Percentiles rank a stretch among this genome's conserved stretches.
phyloP scores from a whole-genome alignment of 2,329 filamentous ascomycete genomes.

The Talaromyces verruculosus region DNA sequence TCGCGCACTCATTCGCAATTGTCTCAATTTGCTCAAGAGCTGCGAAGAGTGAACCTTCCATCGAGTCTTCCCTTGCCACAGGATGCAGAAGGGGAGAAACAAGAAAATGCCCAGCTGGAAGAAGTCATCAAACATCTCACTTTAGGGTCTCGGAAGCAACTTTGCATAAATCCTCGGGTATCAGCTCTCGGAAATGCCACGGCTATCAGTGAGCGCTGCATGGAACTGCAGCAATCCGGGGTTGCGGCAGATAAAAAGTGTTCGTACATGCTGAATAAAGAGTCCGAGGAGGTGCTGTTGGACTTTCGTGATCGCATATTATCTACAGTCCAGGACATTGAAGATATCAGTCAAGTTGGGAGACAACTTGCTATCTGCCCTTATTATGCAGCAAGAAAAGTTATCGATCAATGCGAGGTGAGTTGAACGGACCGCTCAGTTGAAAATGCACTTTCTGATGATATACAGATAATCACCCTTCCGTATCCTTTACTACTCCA shows the following conservation, averaged over 20 bases:
- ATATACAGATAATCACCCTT: slow-evolving; percentile 71
- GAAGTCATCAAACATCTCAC: slow-evolving; percentile 77
- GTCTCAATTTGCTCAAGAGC: slow-evolving; percentile 80
- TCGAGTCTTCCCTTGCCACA: slow-evolving; percentile 58
- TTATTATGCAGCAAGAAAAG: slow-evolving; percentile 89
- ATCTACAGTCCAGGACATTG: slow-evolving; percentile 86
- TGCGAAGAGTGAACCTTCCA: slow-evolving; percentile 75
- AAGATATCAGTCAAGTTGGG: slow-evolving; percentile 79
- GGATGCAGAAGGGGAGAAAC: slow-evolving; percentile 32
- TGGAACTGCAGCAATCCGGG: slow-evolving; percentile 78
- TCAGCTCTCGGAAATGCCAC: slow-evolving; percentile 66
- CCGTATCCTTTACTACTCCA: slow-evolving; percentile 91
- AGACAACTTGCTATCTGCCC: slow-evolving; percentile 80
- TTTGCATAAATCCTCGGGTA: slow-evolving; percentile 87
- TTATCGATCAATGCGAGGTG: slow-evolving; percentile 75
- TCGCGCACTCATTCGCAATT: slow-evolving; percentile 91
- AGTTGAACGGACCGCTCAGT: slow-evolving; percentile 23
- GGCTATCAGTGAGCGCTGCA: slow-evolving; percentile 89
- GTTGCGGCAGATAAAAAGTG: slow-evolving; percentile 67
- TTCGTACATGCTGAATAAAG: slow-evolving; percentile 72
- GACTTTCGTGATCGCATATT: slow-evolving; percentile 83
- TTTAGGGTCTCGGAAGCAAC: slow-evolving; percentile 79
- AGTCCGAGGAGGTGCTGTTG: slow-evolving; percentile 68
- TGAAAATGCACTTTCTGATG: neutral
- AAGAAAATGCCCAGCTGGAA: slow-evolving; percentile 34